These are phyloP conservation scores for Oryza officinalis DNA, from an alignment of 176 grass and related monocot species.

Conservation along the genomic window DNA sequence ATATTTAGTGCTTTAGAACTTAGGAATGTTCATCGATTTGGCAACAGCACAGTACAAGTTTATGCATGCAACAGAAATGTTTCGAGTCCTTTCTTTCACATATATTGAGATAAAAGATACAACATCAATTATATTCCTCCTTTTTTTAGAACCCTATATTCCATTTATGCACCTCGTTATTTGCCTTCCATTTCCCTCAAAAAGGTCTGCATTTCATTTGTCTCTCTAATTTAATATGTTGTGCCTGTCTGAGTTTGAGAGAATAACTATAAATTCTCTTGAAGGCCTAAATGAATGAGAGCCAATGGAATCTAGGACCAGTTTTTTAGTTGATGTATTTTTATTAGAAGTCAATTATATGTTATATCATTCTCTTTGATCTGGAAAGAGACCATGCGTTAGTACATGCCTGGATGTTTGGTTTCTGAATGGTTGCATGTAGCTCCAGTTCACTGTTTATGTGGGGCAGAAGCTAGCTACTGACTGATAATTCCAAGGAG, in stretches of 20 bases:
- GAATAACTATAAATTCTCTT: neutral
- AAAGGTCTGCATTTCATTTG: neutral
- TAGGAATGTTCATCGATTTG: constrained; percentile 24
- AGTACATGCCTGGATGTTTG: neutral
- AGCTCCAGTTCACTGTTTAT: neutral
- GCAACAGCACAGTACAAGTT: neutral
- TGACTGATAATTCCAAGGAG: neutral
- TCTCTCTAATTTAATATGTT: constrained; percentile 1
- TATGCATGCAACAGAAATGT: constrained; percentile 13
- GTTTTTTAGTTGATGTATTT: neutral
- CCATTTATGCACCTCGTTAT: constrained; percentile 16
- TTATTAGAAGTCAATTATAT: neutral
- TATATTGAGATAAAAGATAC: neutral
- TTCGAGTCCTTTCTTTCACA: constrained; percentile 12
- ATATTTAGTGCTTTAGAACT: neutral
- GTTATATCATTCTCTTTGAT: neutral
- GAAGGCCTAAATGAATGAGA: constrained; percentile 20
- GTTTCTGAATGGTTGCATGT: constrained; percentile 12
- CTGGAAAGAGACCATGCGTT: neutral
- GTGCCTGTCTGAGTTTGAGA: neutral
- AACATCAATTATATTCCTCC: neutral
- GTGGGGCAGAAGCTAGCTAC: neutral
- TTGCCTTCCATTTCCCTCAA: neutral
- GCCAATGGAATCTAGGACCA: constrained; percentile 17
- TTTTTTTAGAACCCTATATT: neutral